Conservation (phyloP, 768 basidiomycete genomes). For the Cyathus striatus region DNA sequence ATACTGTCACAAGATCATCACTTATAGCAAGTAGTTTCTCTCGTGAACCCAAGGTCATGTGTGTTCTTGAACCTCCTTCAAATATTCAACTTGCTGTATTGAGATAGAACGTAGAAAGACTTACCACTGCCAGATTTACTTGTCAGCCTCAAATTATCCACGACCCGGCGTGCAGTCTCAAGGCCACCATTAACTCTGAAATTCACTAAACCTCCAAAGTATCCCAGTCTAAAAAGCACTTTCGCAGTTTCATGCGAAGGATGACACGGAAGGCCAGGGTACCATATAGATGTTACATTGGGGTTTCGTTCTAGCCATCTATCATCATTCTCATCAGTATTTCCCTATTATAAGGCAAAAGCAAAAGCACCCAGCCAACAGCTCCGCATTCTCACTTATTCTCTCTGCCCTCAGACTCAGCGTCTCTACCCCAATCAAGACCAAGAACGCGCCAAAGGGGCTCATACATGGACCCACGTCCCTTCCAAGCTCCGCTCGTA, state of each 20-base stretch:
- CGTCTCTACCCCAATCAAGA: constrained; percentile 77
- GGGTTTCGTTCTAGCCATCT: constrained; percentile 61
- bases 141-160: constrained; percentile 66
- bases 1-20: too few species aligned
- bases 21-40: too few species aligned
- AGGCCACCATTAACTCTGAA: constrained; percentile 71
- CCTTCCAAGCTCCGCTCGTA: constrained; percentile 40
- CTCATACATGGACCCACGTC: constrained; percentile 64
- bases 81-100: too few species aligned
- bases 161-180: constrained; percentile 46
- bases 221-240: constrained; percentile 43
- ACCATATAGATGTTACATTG: constrained; percentile 71
- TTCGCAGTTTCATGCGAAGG: constrained; percentile 53
- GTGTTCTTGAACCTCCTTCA: too few species aligned
- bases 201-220: constrained; percentile 63
- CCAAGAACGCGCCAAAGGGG: constrained; percentile 69
- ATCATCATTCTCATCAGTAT: constrained; percentile 5
- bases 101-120: too few species aligned
- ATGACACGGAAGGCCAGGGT: constrained; percentile 64
- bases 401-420: constrained; percentile 66
- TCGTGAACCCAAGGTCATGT: too few species aligned
- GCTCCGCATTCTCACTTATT: constrained; percentile 66
- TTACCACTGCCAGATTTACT: constrained; percentile 70
- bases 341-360: background rate
- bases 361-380: constrained; percentile 46